Evolutionary conservation across 2,329 filamentous ascomycete species (phyloP).

Genomic region (Aspergillus sp.): DNA sequence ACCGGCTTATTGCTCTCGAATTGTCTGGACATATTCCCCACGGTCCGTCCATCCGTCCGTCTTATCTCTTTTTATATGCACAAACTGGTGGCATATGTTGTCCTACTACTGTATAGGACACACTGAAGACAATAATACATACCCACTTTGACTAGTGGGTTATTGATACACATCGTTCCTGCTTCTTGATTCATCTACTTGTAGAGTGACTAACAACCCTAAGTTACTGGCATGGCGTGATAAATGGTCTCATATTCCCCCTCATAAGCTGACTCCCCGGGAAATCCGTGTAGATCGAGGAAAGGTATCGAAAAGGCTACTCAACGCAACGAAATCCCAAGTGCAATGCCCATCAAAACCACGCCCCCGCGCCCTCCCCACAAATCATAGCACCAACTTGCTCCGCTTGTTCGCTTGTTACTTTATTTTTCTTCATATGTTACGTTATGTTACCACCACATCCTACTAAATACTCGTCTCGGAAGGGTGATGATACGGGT

Average conservation of each 20-base stretch:
- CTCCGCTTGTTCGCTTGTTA: neutral
- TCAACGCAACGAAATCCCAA: neutral
- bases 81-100: neutral
- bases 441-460: neutral
- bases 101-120: neutral
- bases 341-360: neutral
- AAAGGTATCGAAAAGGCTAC: neutral
- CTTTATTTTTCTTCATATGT: neutral
- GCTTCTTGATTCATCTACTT: neutral
- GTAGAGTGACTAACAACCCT: neutral
- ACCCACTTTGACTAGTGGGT: neutral
- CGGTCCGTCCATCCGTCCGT: slow-evolving; percentile 1
- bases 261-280: neutral
- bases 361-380: neutral
- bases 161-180: neutral
- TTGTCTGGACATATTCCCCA: neutral
- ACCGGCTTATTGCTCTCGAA: neutral
- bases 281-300: neutral
- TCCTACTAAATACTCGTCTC: neutral
- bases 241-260: neutral
- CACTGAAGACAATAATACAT: neutral
- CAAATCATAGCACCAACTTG: neutral
- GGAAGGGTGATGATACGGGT: neutral
- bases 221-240: neutral
- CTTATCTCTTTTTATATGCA: neutral